These are phyloP conservation scores for Aegilops longissima DNA, from an alignment of 176 grass and related monocot genomes.

Conservation along the genomic window DNA sequence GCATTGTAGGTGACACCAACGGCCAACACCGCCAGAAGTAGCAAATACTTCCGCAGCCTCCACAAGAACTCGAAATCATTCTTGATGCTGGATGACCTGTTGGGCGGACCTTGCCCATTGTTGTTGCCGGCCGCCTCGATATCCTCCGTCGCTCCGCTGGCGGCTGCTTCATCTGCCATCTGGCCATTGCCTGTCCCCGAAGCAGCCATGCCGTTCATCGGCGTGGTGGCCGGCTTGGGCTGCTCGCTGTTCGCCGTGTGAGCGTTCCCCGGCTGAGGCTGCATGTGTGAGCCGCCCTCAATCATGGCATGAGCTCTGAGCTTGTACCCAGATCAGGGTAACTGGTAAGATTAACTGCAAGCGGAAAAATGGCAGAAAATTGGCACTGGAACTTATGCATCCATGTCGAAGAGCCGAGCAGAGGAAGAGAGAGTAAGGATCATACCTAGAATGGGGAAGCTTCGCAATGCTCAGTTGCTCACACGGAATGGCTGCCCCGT, in stretches of 20 bases:
- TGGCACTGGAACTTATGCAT: too few relatives aligned
- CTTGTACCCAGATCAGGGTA: too few relatives aligned
- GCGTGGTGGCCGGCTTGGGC: neutral
- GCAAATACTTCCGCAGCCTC: slow-evolving; percentile 28
- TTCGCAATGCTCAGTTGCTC: neutral
- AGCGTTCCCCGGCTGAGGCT: neutral
- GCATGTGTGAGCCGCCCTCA: neutral
- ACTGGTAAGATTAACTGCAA: too few relatives aligned
- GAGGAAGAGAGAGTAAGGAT: too few relatives aligned
- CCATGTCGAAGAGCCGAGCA: too few relatives aligned
- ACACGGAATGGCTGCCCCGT: neutral
- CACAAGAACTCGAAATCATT: slow-evolving; percentile 7
- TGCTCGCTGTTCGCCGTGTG: neutral
- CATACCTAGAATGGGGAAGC: neutral
- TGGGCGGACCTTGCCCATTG: neutral
- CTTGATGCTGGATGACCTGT: neutral
- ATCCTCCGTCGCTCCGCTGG: too few relatives aligned
- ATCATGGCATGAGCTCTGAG: neutral
- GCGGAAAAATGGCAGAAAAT: too few relatives aligned
- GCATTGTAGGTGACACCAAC: slow-evolving; percentile 26
- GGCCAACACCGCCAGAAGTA: neutral
- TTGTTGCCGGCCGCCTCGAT: neutral
- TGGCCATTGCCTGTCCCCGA: neutral
- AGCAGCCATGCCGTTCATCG: neutral
- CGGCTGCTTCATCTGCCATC: neutral